phyloP scores from a whole-genome alignment of 1,284 basidiomycete species.

The Prillingera fragicola region DNA sequence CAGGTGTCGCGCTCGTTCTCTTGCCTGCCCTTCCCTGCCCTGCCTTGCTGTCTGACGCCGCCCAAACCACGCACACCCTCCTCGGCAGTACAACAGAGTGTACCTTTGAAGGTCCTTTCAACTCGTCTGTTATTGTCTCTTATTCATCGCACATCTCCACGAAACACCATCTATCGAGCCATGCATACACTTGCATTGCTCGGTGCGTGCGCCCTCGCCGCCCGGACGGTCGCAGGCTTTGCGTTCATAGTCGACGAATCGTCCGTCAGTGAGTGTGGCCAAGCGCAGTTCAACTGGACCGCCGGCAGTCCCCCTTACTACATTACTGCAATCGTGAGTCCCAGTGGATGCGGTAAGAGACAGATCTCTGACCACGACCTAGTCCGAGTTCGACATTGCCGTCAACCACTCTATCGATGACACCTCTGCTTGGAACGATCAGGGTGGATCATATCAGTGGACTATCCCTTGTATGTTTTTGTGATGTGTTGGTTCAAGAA shows the following conservation, averaged over 20 bases:
- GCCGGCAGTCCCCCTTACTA: conserved; percentile 31
- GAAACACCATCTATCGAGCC: no score
- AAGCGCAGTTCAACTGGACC: conserved; percentile 22
- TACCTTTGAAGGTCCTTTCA: no score
- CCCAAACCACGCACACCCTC: no score
- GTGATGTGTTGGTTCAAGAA: neutral
- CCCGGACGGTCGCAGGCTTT: conserved; percentile 11
- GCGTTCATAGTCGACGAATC: conserved; percentile 22
- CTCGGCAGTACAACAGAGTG: no score
- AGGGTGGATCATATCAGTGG: conserved; percentile 23
- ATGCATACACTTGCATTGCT: neutral
- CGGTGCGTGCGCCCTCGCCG: neutral
- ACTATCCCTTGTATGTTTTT: conserved; percentile 33
- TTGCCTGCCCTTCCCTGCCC: no score
- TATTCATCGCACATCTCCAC: no score
- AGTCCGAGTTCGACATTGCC: conserved; percentile 40
- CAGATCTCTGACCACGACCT: neutral
- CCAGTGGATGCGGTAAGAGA: no score
- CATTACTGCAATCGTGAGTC: conserved; percentile 31
- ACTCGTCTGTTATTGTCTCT: no score
- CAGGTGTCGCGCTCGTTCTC: no score
- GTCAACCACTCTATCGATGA: conserved; percentile 30
- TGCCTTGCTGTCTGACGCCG: no score
- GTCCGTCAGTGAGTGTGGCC: conserved; percentile 24
- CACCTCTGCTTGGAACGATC: conserved; percentile 17